A percentile compares a stretch with the other conserved stretches of the same genome.
phyloP scores from a whole-genome alignment of 495 filamentous ascomycete species.

The Lasiosphaeris hirsuta region DNA sequence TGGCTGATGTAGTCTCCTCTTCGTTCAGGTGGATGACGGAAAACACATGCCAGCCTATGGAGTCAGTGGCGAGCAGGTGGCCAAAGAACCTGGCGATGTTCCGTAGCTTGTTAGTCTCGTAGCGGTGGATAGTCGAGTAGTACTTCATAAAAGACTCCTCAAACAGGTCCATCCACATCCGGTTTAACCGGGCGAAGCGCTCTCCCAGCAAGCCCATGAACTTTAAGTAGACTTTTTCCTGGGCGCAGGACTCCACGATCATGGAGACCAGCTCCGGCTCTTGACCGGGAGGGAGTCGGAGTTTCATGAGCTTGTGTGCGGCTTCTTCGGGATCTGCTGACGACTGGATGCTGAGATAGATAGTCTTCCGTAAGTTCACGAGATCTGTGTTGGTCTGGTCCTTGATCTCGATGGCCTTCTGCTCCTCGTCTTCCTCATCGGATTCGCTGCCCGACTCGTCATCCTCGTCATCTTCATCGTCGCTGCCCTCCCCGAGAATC shows the following conservation, averaged over 20 bases:
- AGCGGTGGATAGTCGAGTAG: slow-evolving; percentile 95
- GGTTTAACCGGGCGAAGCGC: slow-evolving; percentile 90
- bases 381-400: slow-evolving; percentile 95
- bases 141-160: slow-evolving; percentile 86
- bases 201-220: slow-evolving; percentile 95
- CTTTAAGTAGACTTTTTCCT: slow-evolving; percentile 93
- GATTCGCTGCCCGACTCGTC: slow-evolving; percentile 72
- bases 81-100: slow-evolving; percentile 96
- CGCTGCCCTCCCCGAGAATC: slow-evolving; percentile 88
- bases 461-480: slow-evolving; percentile 65
- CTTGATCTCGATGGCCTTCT: slow-evolving; percentile 83
- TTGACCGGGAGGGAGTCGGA: slow-evolving; percentile 81
- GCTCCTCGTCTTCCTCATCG: slow-evolving; percentile 70
- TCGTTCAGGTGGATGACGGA: slow-evolving; percentile 85
- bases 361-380: slow-evolving; percentile 86
- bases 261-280: slow-evolving; percentile 91
- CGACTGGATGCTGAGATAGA: slow-evolving; percentile 97
- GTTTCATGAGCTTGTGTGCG: slow-evolving; percentile 90
- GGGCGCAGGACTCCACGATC: slow-evolving; percentile 93
- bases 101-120: slow-evolving; percentile 88
- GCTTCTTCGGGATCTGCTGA: slow-evolving; percentile 93
- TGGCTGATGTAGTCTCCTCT: slow-evolving; percentile 92
- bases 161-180: slow-evolving; percentile 89
- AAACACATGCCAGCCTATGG: slow-evolving; percentile 87
- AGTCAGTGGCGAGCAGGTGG: slow-evolving; percentile 81